Evolutionary conservation across 768 basidiomycete species (phyloP).

Genomic region (Sarcomyxa edulis): DNA sequence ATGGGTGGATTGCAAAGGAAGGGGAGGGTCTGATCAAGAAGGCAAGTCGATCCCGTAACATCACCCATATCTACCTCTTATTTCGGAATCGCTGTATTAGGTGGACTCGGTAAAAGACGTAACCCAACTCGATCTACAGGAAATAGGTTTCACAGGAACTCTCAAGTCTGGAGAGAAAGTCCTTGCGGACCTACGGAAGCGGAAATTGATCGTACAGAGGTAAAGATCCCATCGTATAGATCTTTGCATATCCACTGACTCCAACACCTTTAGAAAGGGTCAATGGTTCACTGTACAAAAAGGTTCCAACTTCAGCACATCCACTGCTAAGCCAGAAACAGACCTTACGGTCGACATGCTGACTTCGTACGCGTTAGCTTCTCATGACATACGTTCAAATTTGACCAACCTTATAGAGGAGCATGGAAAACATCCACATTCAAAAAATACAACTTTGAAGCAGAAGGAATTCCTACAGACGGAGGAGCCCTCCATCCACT

Average conservation of each 20-base stretch:
- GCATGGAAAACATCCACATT: conserved; percentile 90
- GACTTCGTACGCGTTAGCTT: conserved; percentile 57
- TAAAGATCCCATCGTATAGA: conserved; percentile 21
- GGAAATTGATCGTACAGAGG: conserved; percentile 86
- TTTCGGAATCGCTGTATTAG: too few relatives aligned
- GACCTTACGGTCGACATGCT: conserved; percentile 97
- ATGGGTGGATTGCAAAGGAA: conserved; percentile 93
- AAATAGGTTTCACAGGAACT: conserved; percentile 70
- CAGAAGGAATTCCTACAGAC: conserved; percentile 83
- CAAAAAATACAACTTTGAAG: conserved; percentile 99
- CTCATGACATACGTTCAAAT: neutral
- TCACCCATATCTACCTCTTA: conserved; percentile 3
- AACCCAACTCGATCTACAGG: conserved; percentile 70
- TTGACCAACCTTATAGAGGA: conserved; percentile 48
- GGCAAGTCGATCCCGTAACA: conserved; percentile 43
- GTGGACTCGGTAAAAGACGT: conserved; percentile 60
- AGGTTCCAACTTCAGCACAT: conserved; percentile 84
- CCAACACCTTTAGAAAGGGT: conserved; percentile 61
- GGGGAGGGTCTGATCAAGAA: conserved; percentile 82
- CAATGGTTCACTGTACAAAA: conserved; percentile 92
- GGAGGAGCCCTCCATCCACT: conserved; percentile 95
- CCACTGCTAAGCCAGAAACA: conserved; percentile 89
- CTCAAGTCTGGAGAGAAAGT: conserved; percentile 73
- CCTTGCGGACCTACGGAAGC: conserved; percentile 84
- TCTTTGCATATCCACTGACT: conserved; percentile 6